Conservation (phyloP, 192 early-diverging fungal species). For the Umbelopsis isabellina region DNA sequence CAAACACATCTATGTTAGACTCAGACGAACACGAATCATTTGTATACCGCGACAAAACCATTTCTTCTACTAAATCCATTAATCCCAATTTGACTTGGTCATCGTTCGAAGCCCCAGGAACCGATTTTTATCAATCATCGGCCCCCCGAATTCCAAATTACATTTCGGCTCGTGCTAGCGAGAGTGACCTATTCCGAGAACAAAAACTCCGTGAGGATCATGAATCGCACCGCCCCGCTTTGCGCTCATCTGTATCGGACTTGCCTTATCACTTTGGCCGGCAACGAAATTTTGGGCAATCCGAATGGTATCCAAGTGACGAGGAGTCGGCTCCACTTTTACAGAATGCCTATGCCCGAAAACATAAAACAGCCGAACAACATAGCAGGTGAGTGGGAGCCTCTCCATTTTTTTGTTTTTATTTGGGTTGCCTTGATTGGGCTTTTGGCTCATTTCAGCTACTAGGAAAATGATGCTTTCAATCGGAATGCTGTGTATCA, state of each 20-base stretch:
- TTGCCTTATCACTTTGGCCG: conserved; percentile 23
- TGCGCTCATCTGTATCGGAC: conserved; percentile 36
- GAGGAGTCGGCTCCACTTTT: conserved; percentile 30
- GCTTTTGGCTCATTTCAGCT: no score
- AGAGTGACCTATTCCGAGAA: conserved; percentile 2
- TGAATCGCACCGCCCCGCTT: conserved; percentile 26
- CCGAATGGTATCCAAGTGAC: conserved; percentile 34
- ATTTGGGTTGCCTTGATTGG: no score
- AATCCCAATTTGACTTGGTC: conserved; percentile 23
- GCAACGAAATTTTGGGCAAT: conserved; percentile 22
- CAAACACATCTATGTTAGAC: conserved; percentile 26
- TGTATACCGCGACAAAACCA: conserved; percentile 38
- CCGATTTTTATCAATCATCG: background rate
- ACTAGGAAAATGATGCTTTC: conserved; percentile 18
- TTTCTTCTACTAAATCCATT: conserved; percentile 16
- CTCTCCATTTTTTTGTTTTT: background rate
- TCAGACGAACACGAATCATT: conserved; percentile 41
- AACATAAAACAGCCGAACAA: conserved; percentile 23
- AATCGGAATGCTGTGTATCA: background rate
- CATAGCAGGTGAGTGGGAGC: conserved; percentile 17
- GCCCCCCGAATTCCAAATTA: conserved; percentile 5
- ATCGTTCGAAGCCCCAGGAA: conserved; percentile 26
- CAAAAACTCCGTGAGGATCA: conserved; percentile 15
- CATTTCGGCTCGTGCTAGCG: conserved; percentile 4
- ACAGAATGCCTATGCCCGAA: conserved; percentile 12